Percentiles rank a stretch among this genome's conserved stretches.
Evolutionary conservation across 345 rosid species (phyloP).

Genomic region (Linum usitatissimum): DNA sequence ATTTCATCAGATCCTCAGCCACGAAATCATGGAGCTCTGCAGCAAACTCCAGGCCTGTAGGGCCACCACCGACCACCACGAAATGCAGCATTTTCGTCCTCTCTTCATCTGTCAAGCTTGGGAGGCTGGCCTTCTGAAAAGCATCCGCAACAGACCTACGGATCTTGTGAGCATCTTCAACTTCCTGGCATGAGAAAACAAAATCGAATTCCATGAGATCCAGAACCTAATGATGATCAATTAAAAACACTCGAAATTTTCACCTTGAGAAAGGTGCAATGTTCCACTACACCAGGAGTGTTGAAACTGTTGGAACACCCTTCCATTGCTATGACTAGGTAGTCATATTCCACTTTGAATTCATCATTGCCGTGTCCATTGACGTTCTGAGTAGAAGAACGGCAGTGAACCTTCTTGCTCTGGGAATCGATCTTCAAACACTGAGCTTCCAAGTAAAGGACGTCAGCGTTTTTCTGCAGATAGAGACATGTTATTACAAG

Average conservation of each 20-base stretch:
- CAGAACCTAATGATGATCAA: background rate
- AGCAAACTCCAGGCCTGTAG: slow-evolving; percentile 98
- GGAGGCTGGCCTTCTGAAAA: slow-evolving; percentile 89
- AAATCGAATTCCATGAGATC: slow-evolving; percentile 4
- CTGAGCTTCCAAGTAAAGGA: slow-evolving; percentile 69
- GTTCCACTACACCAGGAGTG: slow-evolving; percentile 86
- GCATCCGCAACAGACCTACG: slow-evolving; percentile 69
- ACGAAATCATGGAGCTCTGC: slow-evolving; percentile 94
- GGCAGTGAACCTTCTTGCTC: slow-evolving; percentile 73
- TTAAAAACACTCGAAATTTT: background rate
- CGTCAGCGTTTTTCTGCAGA: slow-evolving; percentile 47
- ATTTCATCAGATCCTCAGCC: slow-evolving; percentile 67
- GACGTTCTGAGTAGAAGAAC: slow-evolving; percentile 32
- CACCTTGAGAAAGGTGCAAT: slow-evolving; percentile 92
- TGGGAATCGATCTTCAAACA: slow-evolving; percentile 75
- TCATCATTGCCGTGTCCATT: slow-evolving; percentile 47
- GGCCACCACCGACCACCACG: slow-evolving; percentile 98
- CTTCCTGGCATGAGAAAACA: slow-evolving; percentile 44
- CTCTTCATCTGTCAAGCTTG: slow-evolving; percentile 77
- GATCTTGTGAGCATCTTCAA: slow-evolving; percentile 91
- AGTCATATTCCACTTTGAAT: slow-evolving; percentile 75
- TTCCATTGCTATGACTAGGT: slow-evolving; percentile 89
- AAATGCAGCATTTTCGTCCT: slow-evolving; percentile 84
- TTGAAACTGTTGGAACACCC: slow-evolving; percentile 89
- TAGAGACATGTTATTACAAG: background rate